Conservation (phyloP, 495 filamentous ascomycete genomes). For the Durotheca rogersii region DNA sequence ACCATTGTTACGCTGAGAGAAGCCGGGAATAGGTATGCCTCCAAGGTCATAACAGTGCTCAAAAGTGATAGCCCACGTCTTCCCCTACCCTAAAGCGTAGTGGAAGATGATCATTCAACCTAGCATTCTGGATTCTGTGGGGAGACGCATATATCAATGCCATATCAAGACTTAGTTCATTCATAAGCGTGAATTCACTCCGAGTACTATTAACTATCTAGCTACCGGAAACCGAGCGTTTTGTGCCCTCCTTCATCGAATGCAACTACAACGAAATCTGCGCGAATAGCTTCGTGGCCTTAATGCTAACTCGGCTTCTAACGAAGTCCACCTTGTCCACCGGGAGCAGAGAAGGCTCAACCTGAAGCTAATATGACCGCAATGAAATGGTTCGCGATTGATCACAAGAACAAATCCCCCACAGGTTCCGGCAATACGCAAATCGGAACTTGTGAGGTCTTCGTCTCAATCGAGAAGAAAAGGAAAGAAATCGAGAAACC, state of each 20-base stretch:
- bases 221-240: slow-evolving; percentile 1
- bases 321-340: neutral
- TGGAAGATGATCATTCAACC: too few species aligned
- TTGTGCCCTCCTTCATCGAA: neutral
- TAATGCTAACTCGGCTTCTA: neutral
- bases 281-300: slow-evolving; percentile 2
- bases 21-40: too few species aligned
- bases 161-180: too few species aligned
- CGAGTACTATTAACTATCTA: slow-evolving; percentile 8
- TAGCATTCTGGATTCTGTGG: too few species aligned
- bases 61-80: too few species aligned
- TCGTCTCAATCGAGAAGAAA: neutral
- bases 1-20: too few species aligned
- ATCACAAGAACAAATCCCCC: slow-evolving; percentile 1
- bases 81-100: too few species aligned
- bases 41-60: too few species aligned
- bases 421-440: neutral
- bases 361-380: neutral
- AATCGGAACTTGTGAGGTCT: neutral
- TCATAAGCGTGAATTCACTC: neutral
- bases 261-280: neutral
- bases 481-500: slow-evolving; percentile 4
- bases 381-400: neutral
- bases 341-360: neutral
- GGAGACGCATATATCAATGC: too few species aligned